These are phyloP conservation scores for Purshia tridentata DNA, from an alignment of 306 rosid genomes.

Conservation along the genomic window DNA sequence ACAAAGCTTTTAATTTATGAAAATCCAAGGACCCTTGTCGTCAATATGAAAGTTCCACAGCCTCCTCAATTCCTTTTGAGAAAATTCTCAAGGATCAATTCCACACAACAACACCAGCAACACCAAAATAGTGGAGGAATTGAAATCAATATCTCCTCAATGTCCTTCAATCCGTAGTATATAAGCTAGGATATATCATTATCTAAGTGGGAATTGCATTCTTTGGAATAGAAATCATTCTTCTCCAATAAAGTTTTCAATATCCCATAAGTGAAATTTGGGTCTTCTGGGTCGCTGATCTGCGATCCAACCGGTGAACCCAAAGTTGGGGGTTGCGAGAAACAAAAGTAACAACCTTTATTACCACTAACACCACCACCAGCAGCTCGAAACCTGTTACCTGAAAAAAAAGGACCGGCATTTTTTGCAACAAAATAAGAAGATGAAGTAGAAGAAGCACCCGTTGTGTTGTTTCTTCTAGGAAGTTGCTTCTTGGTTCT, in stretches of 20 bases:
- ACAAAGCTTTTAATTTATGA: not conserved
- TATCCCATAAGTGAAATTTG: constrained; percentile 52
- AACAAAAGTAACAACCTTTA: constrained; percentile 62
- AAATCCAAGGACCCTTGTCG: constrained; percentile 8
- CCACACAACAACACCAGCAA: constrained; percentile 4
- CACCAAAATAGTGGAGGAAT: not conserved
- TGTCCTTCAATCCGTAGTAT: constrained; percentile 4
- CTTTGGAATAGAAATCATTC: constrained; percentile 66
- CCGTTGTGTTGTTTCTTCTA: constrained; percentile 26
- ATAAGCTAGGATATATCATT: constrained; percentile 1
- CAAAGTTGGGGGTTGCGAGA: constrained; percentile 41
- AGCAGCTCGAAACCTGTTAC: constrained; percentile 31
- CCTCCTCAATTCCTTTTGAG: constrained; percentile 4
- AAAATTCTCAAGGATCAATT: not conserved
- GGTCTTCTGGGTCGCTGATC: constrained; percentile 54
- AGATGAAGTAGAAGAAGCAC: constrained; percentile 20
- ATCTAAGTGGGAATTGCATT: constrained; percentile 67
- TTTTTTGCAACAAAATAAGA: constrained; percentile 8
- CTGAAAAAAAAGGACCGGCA: constrained; percentile 25
- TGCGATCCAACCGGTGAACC: constrained; percentile 47
- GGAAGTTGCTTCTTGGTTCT: constrained; percentile 42
- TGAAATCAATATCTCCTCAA: not conserved
- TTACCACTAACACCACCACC: constrained; percentile 20
- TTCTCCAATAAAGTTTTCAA: constrained; percentile 56
- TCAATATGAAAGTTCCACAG: not conserved